Evolutionary conservation across 306 rosid genomes (phyloP), one percentile per base, ranked within the genome.

Genomic region (Rosa rugosa): DNA sequence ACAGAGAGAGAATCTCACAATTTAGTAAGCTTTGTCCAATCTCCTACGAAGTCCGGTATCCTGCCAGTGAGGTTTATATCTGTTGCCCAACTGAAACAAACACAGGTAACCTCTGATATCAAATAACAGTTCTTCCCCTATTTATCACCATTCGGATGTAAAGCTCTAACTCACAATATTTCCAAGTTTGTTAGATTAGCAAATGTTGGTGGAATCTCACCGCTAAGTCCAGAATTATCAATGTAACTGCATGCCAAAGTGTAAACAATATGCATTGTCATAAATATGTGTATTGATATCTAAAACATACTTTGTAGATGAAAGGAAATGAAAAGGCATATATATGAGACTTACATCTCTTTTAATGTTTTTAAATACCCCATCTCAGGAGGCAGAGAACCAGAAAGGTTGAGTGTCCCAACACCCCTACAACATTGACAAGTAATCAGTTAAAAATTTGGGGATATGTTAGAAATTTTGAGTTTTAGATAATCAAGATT

Each of bases 41-140:
- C 86, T 75, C 96, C 94, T 70, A 94, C 84, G 85, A 94, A 94
- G 74, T 88, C 89, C 2, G 96, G 98, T 77, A 92, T 87, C 51
- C 66, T 80, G 50, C 96, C 96, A 2, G 84, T 90, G 85, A 90
- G 82, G 76, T 83, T 87, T 68, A 2, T 80, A 81, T 89, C 94
- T 4, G 93, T 89, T 77, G 91, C 94, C 91, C 89, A 87, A 74
- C 97, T 92, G 89, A 83, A 77, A 68, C 45, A 87, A 69, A 27
- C 69, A 44, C 69, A 82, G 47, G 23, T 47, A 79, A 10, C 23
- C 17, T 17, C 27, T 23, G 11, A n/a, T 42, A 60, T 11, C 36
- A 56, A 34, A 34, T 18, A 20, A 38, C 5, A 27, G 22, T 8
- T 54, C 71, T 50, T n/a, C 47, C 23, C 41, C 5, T 6, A 34